phyloP scores from a whole-genome alignment of 768 basidiomycete species.

The Agaricus subrufescens region DNA sequence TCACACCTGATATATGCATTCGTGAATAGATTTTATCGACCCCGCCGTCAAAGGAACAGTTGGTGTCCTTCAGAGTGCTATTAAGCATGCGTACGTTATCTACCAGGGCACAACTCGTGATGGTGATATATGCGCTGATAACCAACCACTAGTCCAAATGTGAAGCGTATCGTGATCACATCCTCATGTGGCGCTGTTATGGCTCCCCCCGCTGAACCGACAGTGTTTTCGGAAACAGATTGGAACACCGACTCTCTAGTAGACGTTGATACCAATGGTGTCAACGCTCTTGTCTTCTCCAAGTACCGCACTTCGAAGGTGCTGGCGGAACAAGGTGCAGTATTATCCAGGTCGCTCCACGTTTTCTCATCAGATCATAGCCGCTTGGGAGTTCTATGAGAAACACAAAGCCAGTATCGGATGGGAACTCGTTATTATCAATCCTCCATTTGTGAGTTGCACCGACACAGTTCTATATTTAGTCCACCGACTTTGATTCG shows the following conservation, averaged over 20 bases:
- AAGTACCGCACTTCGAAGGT: conserved; percentile 64
- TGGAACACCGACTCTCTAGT: conserved; percentile 55
- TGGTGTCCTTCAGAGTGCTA: conserved; percentile 53
- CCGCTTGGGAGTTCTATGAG: conserved; percentile 39
- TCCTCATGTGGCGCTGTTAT: conserved; percentile 54
- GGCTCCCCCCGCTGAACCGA: conserved; percentile 17
- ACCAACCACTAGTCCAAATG: conserved; percentile 23
- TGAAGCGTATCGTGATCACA: conserved; percentile 69
- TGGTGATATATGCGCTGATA: not conserved
- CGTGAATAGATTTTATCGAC: conserved; percentile 48
- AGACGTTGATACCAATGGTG: conserved; percentile 44
- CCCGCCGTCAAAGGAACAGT: conserved; percentile 74
- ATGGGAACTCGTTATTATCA: conserved; percentile 51
- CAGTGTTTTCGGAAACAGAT: conserved; percentile 42
- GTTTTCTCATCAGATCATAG: conserved; percentile 16
- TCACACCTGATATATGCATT: not conserved
- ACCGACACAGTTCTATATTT: not conserved
- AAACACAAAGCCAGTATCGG: conserved; percentile 34
- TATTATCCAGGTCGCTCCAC: not conserved
- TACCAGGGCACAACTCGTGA: not conserved
- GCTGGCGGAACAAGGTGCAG: conserved; percentile 54
- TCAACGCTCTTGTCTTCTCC: conserved; percentile 28
- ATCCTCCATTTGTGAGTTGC: conserved; percentile 46
- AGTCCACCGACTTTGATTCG: not conserved
- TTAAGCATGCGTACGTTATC: conserved; percentile 43